A percentile compares a stretch with the other conserved stretches of the same genome.
Conservation (phyloP, 1,284 basidiomycete species). For the Sporisorium sorghi region DNA sequence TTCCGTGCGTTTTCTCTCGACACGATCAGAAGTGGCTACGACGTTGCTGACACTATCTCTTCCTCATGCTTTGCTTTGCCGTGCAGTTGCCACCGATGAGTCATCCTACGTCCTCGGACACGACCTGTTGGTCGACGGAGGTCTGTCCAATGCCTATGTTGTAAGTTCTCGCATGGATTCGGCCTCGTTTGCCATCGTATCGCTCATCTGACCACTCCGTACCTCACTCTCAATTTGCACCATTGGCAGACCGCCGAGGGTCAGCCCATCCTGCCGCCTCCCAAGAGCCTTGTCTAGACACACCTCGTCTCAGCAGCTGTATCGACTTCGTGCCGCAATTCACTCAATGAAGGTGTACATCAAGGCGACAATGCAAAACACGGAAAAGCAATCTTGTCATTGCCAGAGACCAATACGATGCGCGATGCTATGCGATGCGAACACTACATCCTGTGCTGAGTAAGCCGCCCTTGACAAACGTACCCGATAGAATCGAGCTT, state of each 20-base stretch:
- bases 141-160: conserved; percentile 46
- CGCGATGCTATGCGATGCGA: background rate
- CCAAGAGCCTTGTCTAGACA: conserved; percentile 44
- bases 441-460: background rate
- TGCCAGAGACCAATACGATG: background rate
- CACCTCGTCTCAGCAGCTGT: background rate
- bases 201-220: background rate
- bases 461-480: background rate
- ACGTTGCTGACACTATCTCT: too few relatives aligned
- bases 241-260: conserved; percentile 41
- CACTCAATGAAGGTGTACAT: background rate
- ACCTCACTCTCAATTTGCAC: background rate
- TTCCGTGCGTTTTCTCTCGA: conserved; percentile 72
- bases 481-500: too few relatives aligned
- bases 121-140: conserved; percentile 50
- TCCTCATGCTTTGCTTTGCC: background rate
- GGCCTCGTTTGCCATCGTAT: background rate
- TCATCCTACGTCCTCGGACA: conserved; percentile 72
- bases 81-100: conserved; percentile 73
- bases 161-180: background rate
- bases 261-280: conserved; percentile 41
- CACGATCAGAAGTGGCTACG: too few relatives aligned
- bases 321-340: background rate
- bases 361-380: background rate
- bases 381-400: background rate